These are phyloP conservation scores for Mucor mucedo DNA, from an alignment of 371 early-diverging fungal genomes.

Conservation along the genomic window DNA sequence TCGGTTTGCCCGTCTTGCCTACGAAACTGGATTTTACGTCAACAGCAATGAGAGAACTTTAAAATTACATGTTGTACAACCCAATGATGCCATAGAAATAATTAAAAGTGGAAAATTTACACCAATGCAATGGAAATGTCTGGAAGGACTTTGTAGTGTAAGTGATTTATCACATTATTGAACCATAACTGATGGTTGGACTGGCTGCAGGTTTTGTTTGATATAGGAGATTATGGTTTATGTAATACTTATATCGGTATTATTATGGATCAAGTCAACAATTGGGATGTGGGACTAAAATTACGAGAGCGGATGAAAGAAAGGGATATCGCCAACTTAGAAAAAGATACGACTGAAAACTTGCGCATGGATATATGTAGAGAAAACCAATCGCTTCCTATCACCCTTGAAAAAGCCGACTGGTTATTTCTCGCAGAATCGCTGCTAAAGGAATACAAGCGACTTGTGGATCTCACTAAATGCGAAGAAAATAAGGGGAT, in stretches of 20 bases:
- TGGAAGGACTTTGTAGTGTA: slow-evolving; percentile 64
- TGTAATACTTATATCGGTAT: slow-evolving; percentile 50
- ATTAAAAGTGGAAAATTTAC: slow-evolving; percentile 25
- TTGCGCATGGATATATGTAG: background rate
- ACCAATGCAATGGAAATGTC: slow-evolving; percentile 61
- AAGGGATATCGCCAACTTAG: background rate
- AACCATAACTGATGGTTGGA: background rate
- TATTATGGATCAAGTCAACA: slow-evolving; percentile 23
- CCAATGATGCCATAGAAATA: slow-evolving; percentile 12
- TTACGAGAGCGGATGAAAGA: background rate
- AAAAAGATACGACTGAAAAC: background rate
- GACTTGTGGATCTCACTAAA: background rate
- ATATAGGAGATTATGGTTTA: slow-evolving; percentile 58
- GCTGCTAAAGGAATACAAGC: slow-evolving; percentile 20
- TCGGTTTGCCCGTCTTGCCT: slow-evolving; percentile 58
- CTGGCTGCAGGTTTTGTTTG: slow-evolving; percentile 53
- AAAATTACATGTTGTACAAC: slow-evolving; percentile 8
- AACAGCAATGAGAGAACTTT: slow-evolving; percentile 10
- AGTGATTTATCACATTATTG: background rate
- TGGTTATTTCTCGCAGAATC: slow-evolving; percentile 7
- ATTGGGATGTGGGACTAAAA: background rate
- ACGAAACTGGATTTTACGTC: slow-evolving; percentile 49
- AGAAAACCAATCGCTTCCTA: background rate
- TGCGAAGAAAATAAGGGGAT: background rate
- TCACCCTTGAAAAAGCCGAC: slow-evolving; percentile 13